These are phyloP conservation scores for Cairneyella variabilis DNA, from an alignment of 495 filamentous ascomycete genomes.

Conservation along the genomic window DNA sequence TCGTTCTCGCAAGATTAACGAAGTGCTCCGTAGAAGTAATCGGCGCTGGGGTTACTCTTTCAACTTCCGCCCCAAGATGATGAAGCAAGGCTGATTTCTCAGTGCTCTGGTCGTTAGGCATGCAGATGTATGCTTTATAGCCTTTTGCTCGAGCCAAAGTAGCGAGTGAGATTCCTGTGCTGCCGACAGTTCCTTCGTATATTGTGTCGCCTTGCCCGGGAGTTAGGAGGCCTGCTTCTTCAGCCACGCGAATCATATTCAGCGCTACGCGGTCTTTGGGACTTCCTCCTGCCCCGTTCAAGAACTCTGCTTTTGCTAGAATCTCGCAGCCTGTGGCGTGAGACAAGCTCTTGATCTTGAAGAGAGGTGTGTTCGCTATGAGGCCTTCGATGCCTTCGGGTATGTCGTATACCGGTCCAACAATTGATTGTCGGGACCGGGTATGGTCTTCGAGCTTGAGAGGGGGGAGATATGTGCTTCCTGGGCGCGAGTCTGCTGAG, in stretches of 20 bases:
- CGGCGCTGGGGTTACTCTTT: conserved; percentile 83
- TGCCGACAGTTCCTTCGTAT: conserved; percentile 96
- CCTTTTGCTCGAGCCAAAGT: conserved; percentile 82
- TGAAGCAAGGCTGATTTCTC: conserved; percentile 88
- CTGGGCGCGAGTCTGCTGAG: conserved; percentile 15
- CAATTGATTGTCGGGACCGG: conserved; percentile 18
- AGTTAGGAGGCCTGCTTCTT: conserved; percentile 69
- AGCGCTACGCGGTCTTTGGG: conserved; percentile 95
- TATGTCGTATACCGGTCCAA: conserved; percentile 13
- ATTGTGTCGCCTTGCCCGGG: conserved; percentile 86
- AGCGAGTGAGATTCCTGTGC: conserved; percentile 90
- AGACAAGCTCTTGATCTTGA: conserved; percentile 82
- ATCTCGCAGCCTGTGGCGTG: conserved; percentile 92
- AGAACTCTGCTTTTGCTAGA: conserved; percentile 91
- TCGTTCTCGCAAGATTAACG: conserved; percentile 83
- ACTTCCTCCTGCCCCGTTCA: conserved; percentile 93
- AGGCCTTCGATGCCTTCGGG: conserved; percentile 80
- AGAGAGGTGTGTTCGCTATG: conserved; percentile 90
- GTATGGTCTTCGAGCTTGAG: conserved; percentile 51
- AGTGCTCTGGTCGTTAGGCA: conserved; percentile 85
- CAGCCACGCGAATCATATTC: conserved; percentile 81
- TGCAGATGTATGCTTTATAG: conserved; percentile 92
- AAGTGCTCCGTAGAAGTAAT: conserved; percentile 90
- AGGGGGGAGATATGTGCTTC: conserved; percentile 26
- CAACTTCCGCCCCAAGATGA: conserved; percentile 86